Conservation (phyloP, 257 asterid genomes). For the Fraxinus cuspidata region DNA sequence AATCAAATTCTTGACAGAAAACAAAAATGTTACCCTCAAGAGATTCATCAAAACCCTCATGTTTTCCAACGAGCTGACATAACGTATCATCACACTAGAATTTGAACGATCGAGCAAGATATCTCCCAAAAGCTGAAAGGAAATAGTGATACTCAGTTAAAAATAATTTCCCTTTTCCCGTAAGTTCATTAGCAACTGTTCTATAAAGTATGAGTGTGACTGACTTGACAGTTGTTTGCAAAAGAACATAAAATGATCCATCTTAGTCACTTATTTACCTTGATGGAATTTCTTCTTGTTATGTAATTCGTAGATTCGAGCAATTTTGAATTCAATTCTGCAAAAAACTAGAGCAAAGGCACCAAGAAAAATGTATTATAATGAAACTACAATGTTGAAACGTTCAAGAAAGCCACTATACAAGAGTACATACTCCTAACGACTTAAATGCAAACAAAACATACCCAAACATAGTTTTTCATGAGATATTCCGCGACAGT, state of each 20-base stretch:
- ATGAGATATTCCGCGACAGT: slow-evolving; percentile 75
- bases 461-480: slow-evolving; percentile 72
- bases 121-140: slow-evolving; percentile 81
- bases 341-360: slow-evolving; percentile 60
- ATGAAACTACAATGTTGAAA: background rate
- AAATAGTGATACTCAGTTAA: slow-evolving; percentile 7
- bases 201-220: background rate
- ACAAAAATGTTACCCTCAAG: slow-evolving; percentile 60
- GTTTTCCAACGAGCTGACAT: slow-evolving; percentile 73
- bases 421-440: background rate
- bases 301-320: slow-evolving; percentile 84
- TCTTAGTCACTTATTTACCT: slow-evolving; percentile 43
- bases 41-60: slow-evolving; percentile 83
- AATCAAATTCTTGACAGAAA: background rate
- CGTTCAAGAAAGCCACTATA: background rate
- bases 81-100: slow-evolving; percentile 70
- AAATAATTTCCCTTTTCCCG: background rate
- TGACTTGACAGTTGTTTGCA: background rate
- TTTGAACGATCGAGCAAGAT: slow-evolving; percentile 87
- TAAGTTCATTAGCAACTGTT: background rate
- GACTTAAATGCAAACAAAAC: slow-evolving; percentile 24
- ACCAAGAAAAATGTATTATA: background rate
- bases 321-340: slow-evolving; percentile 81
- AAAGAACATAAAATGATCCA: background rate
- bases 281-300: slow-evolving; percentile 82